Evolutionary conservation across 352 stramenopile genomes (phyloP).

Genomic region (Phytophthora constricta): DNA sequence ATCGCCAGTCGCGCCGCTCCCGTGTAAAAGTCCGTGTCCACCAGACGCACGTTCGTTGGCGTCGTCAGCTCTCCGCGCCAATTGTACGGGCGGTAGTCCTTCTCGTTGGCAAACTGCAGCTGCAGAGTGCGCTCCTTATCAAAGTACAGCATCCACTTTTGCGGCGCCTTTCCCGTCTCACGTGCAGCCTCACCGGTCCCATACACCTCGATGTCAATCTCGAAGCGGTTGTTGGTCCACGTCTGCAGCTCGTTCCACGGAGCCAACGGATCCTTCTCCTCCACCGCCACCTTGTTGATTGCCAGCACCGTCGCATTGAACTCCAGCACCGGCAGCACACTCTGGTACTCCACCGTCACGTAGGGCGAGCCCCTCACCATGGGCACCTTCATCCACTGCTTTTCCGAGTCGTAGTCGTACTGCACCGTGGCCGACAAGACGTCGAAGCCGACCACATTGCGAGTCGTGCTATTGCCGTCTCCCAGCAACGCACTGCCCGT

Average conservation of each 20-base stretch:
- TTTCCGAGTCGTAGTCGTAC: slow-evolving; percentile 56
- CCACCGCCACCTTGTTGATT: slow-evolving; percentile 59
- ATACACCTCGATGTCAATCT: slow-evolving; percentile 75
- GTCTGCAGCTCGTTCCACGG: slow-evolving; percentile 40
- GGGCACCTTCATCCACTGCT: slow-evolving; percentile 56
- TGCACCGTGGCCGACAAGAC: slow-evolving; percentile 68
- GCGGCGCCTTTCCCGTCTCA: slow-evolving; percentile 28
- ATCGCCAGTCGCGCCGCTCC: slow-evolving; percentile 65
- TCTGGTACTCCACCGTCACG: slow-evolving; percentile 81
- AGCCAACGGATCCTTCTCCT: slow-evolving; percentile 30
- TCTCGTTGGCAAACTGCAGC: slow-evolving; percentile 71
- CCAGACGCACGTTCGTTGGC: slow-evolving; percentile 73
- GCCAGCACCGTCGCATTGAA: slow-evolving; percentile 65
- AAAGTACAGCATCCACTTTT: slow-evolving; percentile 85
- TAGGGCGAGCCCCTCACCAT: slow-evolving; percentile 81
- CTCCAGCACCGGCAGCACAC: slow-evolving; percentile 72
- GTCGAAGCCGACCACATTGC: slow-evolving; percentile 75
- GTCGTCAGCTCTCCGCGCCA: slow-evolving; percentile 67
- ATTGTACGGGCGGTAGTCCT: slow-evolving; percentile 74
- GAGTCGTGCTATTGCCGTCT: slow-evolving; percentile 68
- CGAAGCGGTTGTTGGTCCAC: slow-evolving; percentile 69
- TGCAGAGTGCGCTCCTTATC: slow-evolving; percentile 64
- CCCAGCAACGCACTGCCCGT: slow-evolving; percentile 45
- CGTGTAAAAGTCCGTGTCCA: slow-evolving; percentile 72
- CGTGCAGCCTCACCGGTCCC: slow-evolving; percentile 41